A percentile compares a stretch with the other conserved stretches of the same genome.
phyloP scores from a whole-genome alignment of 352 stramenopile species.

The Globisporangium carolinianum region DNA sequence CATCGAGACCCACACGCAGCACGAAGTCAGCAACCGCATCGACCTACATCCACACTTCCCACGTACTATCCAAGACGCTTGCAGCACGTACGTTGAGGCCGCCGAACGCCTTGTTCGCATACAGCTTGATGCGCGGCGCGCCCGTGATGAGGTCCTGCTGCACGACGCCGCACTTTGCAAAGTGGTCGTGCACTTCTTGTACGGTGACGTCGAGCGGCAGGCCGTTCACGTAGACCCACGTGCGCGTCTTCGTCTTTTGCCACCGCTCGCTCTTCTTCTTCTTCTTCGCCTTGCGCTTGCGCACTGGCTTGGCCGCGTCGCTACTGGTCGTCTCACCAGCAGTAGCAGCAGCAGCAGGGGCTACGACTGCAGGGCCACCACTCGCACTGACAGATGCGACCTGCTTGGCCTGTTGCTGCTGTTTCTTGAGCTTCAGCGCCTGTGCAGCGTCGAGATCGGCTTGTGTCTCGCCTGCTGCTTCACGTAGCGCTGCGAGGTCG shows the following conservation, averaged over 20 bases:
- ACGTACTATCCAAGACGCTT: not conserved
- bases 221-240: slow-evolving; percentile 95
- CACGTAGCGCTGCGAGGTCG: slow-evolving; percentile 50
- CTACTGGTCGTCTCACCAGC: not conserved
- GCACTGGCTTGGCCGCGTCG: not conserved
- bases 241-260: slow-evolving; percentile 83
- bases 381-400: too few species aligned
- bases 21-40: too few species aligned
- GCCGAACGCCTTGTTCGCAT: slow-evolving; percentile 82
- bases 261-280: slow-evolving; percentile 78
- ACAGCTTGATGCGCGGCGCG: slow-evolving; percentile 95
- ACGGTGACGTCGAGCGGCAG: slow-evolving; percentile 89
- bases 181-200: slow-evolving; percentile 91
- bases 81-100: slow-evolving; percentile 75
- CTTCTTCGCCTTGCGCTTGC: slow-evolving; percentile 73
- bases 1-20: not conserved
- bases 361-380: not conserved
- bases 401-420: slow-evolving; percentile 31
- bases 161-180: slow-evolving; percentile 93
- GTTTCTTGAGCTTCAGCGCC: slow-evolving; percentile 25
- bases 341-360: slow-evolving; percentile 4
- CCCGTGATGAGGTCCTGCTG: slow-evolving; percentile 91
- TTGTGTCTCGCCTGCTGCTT: slow-evolving; percentile 26
- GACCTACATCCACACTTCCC: too few species aligned
- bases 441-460: slow-evolving; percentile 5